phyloP scores from a whole-genome alignment of 163 green algal species.

The Scenedesmus sp. region DNA sequence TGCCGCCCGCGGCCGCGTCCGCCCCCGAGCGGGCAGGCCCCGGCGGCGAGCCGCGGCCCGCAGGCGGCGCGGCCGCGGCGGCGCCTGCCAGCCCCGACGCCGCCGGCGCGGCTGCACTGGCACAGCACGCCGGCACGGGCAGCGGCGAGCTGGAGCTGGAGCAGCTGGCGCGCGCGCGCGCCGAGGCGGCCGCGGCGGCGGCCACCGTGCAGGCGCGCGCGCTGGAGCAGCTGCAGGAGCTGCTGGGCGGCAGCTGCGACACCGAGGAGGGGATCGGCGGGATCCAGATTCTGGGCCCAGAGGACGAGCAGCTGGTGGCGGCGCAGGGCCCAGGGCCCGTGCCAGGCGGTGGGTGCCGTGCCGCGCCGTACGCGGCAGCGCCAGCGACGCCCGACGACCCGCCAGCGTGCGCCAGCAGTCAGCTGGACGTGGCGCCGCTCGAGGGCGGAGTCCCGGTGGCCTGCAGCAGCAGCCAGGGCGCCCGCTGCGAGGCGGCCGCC shows the following conservation, averaged over 20 bases:
- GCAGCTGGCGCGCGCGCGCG: conserved; percentile 13
- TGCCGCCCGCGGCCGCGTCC: too few species aligned
- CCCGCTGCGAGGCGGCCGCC: too few species aligned
- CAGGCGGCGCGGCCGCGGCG: background rate
- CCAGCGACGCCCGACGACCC: background rate
- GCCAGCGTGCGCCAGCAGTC: background rate
- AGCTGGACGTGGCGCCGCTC: background rate
- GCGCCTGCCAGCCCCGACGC: background rate
- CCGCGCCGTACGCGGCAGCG: background rate
- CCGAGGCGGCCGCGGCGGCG: too few species aligned
- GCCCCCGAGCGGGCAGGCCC: background rate
- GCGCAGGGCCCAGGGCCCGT: too few species aligned
- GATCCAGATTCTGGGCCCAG: too few species aligned
- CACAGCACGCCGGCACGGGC: conserved; percentile 5
- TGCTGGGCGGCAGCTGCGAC: too few species aligned
- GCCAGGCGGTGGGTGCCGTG: background rate
- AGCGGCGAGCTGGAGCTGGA: conserved; percentile 8
- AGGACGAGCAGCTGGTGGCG: background rate
- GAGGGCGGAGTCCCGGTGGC: background rate
- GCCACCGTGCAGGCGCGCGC: too few species aligned
- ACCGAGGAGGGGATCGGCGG: too few species aligned
- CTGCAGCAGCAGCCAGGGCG: background rate
- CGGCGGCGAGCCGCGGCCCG: background rate
- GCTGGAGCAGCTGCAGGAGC: too few species aligned
- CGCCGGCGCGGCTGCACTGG: too few species aligned